Base-by-base conservation (phyloP, 2,329 filamentous ascomycete species). In the Seiridium cupressi region DNA sequence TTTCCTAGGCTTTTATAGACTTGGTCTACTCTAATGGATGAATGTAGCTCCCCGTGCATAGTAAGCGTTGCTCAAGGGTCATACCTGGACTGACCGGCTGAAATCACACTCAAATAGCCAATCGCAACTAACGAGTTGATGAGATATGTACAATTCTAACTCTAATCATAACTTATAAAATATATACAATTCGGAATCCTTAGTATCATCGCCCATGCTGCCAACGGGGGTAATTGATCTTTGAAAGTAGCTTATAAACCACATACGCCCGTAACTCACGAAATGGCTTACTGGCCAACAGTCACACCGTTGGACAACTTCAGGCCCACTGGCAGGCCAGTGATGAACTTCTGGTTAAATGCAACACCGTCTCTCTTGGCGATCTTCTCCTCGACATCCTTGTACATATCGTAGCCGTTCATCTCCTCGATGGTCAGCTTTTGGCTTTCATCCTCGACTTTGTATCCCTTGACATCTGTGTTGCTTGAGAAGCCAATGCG, bases 401-500 rank as follows among this genome's bases (percentile, higher is more conserved):
- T 51, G 47, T 59, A 53, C 57, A 59, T 59, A 32, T 53, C 57
- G 40, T 59, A 59, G 11, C 47, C 44, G 44, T 58, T 58, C 44
- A 58, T 58, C 55, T 59, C 57, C 57, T 59, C 57, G 8, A 59
- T 54, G 8, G 56, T 58, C 32, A 58, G 40, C 56, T 58, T 58
- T 32, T 49, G 40, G 34, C 44, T 51, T 36, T 58, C 56, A 36
- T 58, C 56, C 36, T 49, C 47, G 35, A 58, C 56, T 3, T 51
- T 58, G 56, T 58, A 58, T 11, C 44, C 44, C 7, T 38, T 5
- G 46, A 51, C 55, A 32, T 49, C 26, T 13, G 54, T 51, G 49
- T 49, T 55, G 44, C 54, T 53, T 38, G 42, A 47, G 46, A 51
- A 61, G 31, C 84, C 85, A 59, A 88, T 88, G 51, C 85, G 75